These are phyloP conservation scores for Phaffomyces thermotolerans DNA, from an alignment of 805 yeast species.

Conservation along the genomic window DNA sequence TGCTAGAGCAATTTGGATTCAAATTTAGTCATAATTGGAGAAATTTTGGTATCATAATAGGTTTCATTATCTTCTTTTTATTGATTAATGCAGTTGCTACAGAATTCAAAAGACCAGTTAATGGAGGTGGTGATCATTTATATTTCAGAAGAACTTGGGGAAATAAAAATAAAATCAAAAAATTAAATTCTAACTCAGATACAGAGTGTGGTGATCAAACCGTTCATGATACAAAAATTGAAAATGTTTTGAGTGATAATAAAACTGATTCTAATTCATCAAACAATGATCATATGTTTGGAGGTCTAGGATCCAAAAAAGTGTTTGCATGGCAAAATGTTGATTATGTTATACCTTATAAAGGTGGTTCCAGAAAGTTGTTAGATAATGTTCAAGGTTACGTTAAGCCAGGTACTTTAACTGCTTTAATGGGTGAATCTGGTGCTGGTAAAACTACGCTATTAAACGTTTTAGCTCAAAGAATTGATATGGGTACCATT, in stretches of 20 bases:
- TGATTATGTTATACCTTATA: constrained; percentile 26
- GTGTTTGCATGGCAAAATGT: constrained; percentile 28
- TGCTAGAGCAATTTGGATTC: constrained; percentile 43
- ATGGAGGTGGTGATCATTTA: constrained; percentile 33
- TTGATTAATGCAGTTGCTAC: constrained; percentile 42
- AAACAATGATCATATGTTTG: constrained; percentile 13
- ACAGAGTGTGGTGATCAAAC: constrained; percentile 27
- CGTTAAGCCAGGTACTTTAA: constrained; percentile 36
- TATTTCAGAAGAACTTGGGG: constrained; percentile 42
- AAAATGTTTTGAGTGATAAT: background rate
- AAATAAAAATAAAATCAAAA: background rate
- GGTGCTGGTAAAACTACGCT: constrained; percentile 13
- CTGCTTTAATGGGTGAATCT: constrained; percentile 53
- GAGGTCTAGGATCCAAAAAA: constrained; percentile 24
- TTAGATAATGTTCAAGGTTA: constrained; percentile 10
- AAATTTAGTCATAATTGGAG: constrained; percentile 65
- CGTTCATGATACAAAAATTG: constrained; percentile 5
- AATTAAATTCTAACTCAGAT: background rate
- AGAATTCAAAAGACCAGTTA: constrained; percentile 41
- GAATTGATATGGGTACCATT: constrained; percentile 45
- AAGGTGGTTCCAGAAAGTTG: constrained; percentile 30
- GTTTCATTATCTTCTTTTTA: constrained; percentile 46
- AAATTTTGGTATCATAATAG: constrained; percentile 63
- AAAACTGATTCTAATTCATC: background rate
- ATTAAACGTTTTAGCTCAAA: constrained; percentile 27